Evolutionary conservation across 2,329 filamentous ascomycete species (phyloP), one percentile per base, ranked within the genome.

Genomic region (Phaeoacremonium minimum): DNA sequence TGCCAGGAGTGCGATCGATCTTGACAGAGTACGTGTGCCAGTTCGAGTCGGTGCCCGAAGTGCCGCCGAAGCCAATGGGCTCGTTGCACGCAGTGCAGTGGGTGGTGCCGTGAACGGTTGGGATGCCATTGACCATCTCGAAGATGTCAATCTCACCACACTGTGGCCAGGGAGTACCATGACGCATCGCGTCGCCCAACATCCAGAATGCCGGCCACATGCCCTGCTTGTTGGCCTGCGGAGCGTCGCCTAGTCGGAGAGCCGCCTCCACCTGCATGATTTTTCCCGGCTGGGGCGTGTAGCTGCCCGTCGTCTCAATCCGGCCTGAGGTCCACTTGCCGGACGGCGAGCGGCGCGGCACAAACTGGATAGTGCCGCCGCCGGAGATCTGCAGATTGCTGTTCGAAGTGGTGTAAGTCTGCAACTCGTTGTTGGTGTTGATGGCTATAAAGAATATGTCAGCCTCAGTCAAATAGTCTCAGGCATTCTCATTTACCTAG

Each of bases 121-220:
- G 53, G 28, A 58, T 36, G 8, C 74, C 75, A 53, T 77, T 73
- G 47, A 76, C 55, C 38, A 66, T 68, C 61, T 79, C 75, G 51
- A 79, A 61, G 46, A 78, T 69, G 50, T 79, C 75, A 33, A 79
- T 58, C 61, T 79, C 75, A 42, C 75, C 75, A 40, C 69, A 71
- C 7, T 41, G 36, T 1, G 75, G 75, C 75, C 75, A 79, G 12
- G 47, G 22, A 1, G 60, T 65, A 7, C 71, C 71, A 30, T 65
- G 57, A 17, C 69, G 66, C 37, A 71, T 58, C 9, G 64, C 52
- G 33, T 75, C 63, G 28, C 75, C 73, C 13, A 78, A 60, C 42
- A 76, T 59, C 74, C 73, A 79, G 47, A 77, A 77, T 1, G 75
- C 75, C 1, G 75, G 73, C 75, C 74, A 79, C 33, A 78, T 60